A percentile compares a stretch with the other conserved stretches of the same genome.
Conservation (phyloP, 352 stramenopile species). For the Sclerospora graminicola region DNA sequence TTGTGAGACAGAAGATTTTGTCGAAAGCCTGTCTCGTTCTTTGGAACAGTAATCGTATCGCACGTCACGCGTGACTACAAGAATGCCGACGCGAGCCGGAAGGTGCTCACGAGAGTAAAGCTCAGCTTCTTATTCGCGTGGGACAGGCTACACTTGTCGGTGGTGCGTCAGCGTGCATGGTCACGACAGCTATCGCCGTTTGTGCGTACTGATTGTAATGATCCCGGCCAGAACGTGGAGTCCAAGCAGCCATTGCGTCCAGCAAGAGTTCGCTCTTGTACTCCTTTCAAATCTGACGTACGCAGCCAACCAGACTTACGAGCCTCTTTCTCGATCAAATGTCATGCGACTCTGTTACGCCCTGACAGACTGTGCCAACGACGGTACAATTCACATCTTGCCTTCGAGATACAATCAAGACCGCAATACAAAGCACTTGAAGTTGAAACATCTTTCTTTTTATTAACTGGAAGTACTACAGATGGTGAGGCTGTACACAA, state of each 20-base stretch:
- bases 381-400: slow-evolving; percentile 14
- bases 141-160: slow-evolving; percentile 4
- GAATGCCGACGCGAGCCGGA: slow-evolving; percentile 4
- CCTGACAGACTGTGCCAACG: background rate
- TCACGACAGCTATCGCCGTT: too few species aligned
- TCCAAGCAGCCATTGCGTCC: slow-evolving; percentile 5
- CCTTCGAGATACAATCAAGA: too few species aligned
- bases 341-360: slow-evolving; percentile 1
- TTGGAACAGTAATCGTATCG: slow-evolving; percentile 7
- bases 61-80: slow-evolving; percentile 10
- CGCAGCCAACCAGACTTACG: background rate
- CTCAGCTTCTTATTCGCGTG: slow-evolving; percentile 18
- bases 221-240: background rate
- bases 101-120: slow-evolving; percentile 5
- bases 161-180: slow-evolving; percentile 6
- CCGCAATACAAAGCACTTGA: too few species aligned
- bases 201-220: background rate
- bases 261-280: slow-evolving; percentile 7
- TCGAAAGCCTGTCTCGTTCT: background rate
- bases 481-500: too few species aligned
- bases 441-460: too few species aligned
- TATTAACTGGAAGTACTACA: too few species aligned
- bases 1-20: background rate
- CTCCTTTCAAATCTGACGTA: slow-evolving; percentile 22
- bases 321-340: slow-evolving; percentile 17